Evolutionary conservation across 2,329 filamentous ascomycete genomes (phyloP), one percentile per base, ranked within the genome.

Genomic region (Verticillium klebahnii): DNA sequence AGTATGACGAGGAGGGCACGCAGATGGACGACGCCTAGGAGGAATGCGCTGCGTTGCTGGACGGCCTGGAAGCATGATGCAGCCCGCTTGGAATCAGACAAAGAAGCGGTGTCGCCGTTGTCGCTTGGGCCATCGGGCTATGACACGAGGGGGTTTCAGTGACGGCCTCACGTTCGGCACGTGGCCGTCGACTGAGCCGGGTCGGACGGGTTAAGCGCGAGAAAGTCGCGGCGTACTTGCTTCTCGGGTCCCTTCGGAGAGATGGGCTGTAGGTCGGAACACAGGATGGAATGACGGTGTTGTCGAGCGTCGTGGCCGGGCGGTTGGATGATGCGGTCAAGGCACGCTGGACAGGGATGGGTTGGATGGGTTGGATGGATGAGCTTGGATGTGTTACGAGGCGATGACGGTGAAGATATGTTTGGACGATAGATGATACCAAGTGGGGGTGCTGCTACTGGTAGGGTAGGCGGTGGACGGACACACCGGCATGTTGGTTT

Each of bases 1-100:
- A 63, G 1, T 63, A 52, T 7, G 62, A 64, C 34, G 61, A 61
- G 4, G 63, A 61, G 17, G 57, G 57, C 15, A 34, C 29, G 23
- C 57, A 59, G 39, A 19, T 59, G 17, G 57, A 59, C 29, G 57
- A 59, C 34, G 39, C 57, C 23, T 59, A 36, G 56, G 23, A 40
- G 56, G 56, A 32, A 32, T 17, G 19, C 7, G 25, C 54, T 56
- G 25, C 54, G 54, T 56, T 23, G n/a, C 45, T 50, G 19, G 8
- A 14, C 19, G 3, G 19, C n/a, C 11, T 50, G n/a, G 45, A 23
- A n/a, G 19, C 6, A 14, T 50, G 45, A 50, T n/a, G 45, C 5
- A n/a, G 8, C 7, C 3, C n/a, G 11, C 5, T 6, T 8, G 45
- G n/a, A 12, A 25, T 45, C 45, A 50, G 19, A 50, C 19, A n/a